Conservation (phyloP, 495 filamentous ascomycete species). For the Cercophora newfieldiana region DNA sequence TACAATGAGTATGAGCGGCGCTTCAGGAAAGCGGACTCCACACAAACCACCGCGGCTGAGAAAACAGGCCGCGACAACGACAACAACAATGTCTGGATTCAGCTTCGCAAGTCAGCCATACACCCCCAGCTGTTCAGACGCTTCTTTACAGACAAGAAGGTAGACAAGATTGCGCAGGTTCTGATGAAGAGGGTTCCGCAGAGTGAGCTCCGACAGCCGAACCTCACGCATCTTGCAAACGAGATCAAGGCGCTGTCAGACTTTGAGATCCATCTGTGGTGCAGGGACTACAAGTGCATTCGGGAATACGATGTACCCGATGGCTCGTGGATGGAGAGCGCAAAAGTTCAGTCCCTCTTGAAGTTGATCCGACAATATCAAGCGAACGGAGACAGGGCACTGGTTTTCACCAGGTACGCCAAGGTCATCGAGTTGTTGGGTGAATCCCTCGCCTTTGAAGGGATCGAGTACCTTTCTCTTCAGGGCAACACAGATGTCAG, state of each 20-base stretch:
- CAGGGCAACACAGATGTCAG: slow-evolving; percentile 84
- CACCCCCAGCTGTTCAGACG: slow-evolving; percentile 86
- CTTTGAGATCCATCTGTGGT: slow-evolving; percentile 80
- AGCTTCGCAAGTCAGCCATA: slow-evolving; percentile 87
- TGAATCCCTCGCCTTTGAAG: slow-evolving; percentile 70
- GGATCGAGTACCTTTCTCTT: slow-evolving; percentile 74
- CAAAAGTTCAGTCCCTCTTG: slow-evolving; percentile 78
- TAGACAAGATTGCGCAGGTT: slow-evolving; percentile 75
- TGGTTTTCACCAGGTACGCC: slow-evolving; percentile 92
- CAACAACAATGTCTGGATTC: slow-evolving; percentile 79
- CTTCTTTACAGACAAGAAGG: slow-evolving; percentile 69
- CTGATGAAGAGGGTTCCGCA: slow-evolving; percentile 59
- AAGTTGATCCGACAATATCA: slow-evolving; percentile 71
- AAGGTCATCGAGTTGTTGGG: slow-evolving; percentile 89
- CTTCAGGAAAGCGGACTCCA: slow-evolving; percentile 49
- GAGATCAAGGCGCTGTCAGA: slow-evolving; percentile 75
- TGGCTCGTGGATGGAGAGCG: slow-evolving; percentile 86
- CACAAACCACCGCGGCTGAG: slow-evolving; percentile 36
- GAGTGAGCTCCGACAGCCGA: slow-evolving; percentile 48
- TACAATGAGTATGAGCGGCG: slow-evolving; percentile 57
- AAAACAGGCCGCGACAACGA: slow-evolving; percentile 44
- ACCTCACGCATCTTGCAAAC: slow-evolving; percentile 65
- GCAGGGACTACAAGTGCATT: slow-evolving; percentile 69
- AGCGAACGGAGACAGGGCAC: slow-evolving; percentile 77
- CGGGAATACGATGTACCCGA: slow-evolving; percentile 68